Conservation (phyloP, 1,139 yeast genomes). For the Nematodospora anomalae region DNA sequence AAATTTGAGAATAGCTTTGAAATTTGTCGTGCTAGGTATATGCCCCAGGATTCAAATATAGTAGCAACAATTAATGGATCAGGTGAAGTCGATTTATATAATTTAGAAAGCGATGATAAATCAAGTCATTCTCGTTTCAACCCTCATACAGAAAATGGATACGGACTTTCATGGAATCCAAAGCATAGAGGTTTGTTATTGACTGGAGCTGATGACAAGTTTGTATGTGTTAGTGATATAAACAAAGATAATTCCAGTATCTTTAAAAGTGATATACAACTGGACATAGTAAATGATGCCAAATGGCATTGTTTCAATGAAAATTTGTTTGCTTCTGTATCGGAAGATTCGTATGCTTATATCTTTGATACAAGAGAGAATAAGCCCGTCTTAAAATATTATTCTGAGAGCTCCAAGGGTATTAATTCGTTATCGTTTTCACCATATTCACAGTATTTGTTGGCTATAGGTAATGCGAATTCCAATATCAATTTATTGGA, state of each 20-base stretch:
- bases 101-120: slow-evolving; percentile 31
- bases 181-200: slow-evolving; percentile 48
- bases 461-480: slow-evolving; percentile 70
- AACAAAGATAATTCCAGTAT: slow-evolving; percentile 12
- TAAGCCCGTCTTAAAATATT: slow-evolving; percentile 29
- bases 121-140: slow-evolving; percentile 32
- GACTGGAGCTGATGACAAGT: slow-evolving; percentile 64
- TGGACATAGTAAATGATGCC: slow-evolving; percentile 69
- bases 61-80: slow-evolving; percentile 78
- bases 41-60: slow-evolving; percentile 68
- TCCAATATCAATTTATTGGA: slow-evolving; percentile 66
- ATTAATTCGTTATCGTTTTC: slow-evolving; percentile 69
- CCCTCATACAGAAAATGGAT: slow-evolving; percentile 69
- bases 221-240: slow-evolving; percentile 43
- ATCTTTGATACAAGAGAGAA: slow-evolving; percentile 43
- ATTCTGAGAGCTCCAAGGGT: slow-evolving; percentile 39
- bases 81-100: slow-evolving; percentile 73
- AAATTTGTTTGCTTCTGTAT: slow-evolving; percentile 62
- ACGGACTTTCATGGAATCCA: slow-evolving; percentile 68
- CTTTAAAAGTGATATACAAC: slow-evolving; percentile 28
- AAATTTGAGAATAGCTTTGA: slow-evolving; percentile 56
- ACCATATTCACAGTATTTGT: slow-evolving; percentile 54
- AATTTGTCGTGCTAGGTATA: slow-evolving; percentile 78
- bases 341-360: slow-evolving; percentile 57
- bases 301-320: slow-evolving; percentile 62